Conservation (phyloP, 2,329 filamentous ascomycete species). For the Sordariomycetes sp. region DNA sequence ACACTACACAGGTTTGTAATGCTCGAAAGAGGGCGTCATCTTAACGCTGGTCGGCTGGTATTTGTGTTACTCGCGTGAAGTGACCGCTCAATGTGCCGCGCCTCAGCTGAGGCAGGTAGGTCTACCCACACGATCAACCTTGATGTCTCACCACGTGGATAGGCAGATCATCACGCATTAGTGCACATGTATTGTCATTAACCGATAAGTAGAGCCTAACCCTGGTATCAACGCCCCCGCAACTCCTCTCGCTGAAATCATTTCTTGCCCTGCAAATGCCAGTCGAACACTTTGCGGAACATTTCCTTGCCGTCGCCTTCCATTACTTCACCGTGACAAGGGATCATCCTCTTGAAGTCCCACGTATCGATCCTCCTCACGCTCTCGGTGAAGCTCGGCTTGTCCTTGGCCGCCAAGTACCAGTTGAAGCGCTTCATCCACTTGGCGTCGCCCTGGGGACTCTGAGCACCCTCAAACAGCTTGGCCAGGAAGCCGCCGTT, state of each 20-base stretch:
- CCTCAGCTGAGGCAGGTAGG: no score
- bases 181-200: no score
- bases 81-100: no score
- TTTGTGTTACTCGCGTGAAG: no score
- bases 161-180: no score
- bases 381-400: slow-evolving; percentile 60
- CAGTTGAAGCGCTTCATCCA: slow-evolving; percentile 76
- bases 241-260: no score
- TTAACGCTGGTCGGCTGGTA: no score
- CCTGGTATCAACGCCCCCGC: background rate
- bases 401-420: slow-evolving; percentile 61
- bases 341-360: slow-evolving; percentile 80
- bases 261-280: slow-evolving; percentile 56
- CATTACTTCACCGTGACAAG: slow-evolving; percentile 89
- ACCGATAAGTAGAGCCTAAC: no score
- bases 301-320: slow-evolving; percentile 63
- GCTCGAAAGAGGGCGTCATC: no score
- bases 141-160: no score
- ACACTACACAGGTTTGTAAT: no score
- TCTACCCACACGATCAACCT: no score
- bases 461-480: slow-evolving; percentile 45
- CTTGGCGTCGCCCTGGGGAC: slow-evolving; percentile 51
- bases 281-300: slow-evolving; percentile 71
- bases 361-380: slow-evolving; percentile 62
- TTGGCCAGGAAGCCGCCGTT: slow-evolving; percentile 26